A percentile compares a stretch with the other conserved stretches of the same genome.
These are phyloP conservation scores for Aspergillus latus DNA, from an alignment of 2,329 filamentous ascomycete genomes.

Conservation along the genomic window DNA sequence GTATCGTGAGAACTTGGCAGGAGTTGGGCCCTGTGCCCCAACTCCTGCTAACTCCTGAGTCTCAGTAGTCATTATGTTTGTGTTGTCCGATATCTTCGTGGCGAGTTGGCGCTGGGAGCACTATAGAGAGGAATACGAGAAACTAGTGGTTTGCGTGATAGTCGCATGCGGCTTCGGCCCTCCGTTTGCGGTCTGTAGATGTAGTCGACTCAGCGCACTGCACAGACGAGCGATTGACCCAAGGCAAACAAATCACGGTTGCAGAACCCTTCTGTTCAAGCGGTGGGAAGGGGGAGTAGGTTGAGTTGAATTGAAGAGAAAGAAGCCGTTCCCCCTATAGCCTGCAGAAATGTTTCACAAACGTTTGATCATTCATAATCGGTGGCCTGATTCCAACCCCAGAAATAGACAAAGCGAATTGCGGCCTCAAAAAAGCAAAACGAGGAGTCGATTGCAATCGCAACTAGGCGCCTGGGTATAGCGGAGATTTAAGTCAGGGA, in stretches of 20 bases:
- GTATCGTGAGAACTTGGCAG: conserved; percentile 57
- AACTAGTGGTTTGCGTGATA: not conserved
- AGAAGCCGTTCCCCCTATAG: conserved; percentile 16
- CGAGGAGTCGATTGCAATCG: conserved; percentile 1
- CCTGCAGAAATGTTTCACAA: conserved; percentile 25
- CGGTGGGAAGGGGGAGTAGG: not conserved
- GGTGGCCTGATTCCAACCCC: conserved; percentile 6
- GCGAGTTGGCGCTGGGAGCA: not conserved
- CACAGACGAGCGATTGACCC: not conserved
- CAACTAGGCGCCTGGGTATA: conserved; percentile 8
- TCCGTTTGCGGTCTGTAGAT: conserved; percentile 3
- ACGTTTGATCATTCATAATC: conserved; percentile 18
- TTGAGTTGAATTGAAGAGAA: not conserved
- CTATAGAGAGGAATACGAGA: not conserved
- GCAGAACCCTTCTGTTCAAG: not conserved
- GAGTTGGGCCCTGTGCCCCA: conserved; percentile 17
- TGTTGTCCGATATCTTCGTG: not conserved
- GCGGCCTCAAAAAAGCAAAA: not conserved
- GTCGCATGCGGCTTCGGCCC: conserved; percentile 2
- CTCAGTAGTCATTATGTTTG: conserved; percentile 23
- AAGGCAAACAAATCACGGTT: not conserved
- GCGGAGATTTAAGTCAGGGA: conserved; percentile 16
- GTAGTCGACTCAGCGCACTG: not conserved
- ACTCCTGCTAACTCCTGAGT: conserved; percentile 17
- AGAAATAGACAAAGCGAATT: conserved; percentile 9